Evolutionary conservation across 2,329 filamentous ascomycete genomes (phyloP).

Genomic region (Sporothrix sp.): DNA sequence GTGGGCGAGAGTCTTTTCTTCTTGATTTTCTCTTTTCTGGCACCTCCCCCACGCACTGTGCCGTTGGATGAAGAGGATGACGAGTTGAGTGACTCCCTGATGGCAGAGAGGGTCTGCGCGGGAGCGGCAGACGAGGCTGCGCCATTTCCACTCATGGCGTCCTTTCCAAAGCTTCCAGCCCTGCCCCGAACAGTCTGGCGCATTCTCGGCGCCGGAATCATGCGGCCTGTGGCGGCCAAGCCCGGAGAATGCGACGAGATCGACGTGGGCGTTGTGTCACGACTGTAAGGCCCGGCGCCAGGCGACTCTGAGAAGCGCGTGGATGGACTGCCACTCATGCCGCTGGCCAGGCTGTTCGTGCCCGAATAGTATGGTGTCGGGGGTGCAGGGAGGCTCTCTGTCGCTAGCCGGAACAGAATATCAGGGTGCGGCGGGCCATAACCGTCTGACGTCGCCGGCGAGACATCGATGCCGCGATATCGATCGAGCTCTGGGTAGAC

Average conservation of each 20-base stretch:
- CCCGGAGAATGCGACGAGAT: conserved; percentile 66
- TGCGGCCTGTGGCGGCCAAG: conserved; percentile 40
- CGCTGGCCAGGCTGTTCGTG: conserved; percentile 45
- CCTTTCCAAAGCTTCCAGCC: conserved; percentile 45
- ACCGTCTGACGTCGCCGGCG: conserved; percentile 21
- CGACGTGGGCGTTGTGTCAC: conserved; percentile 69
- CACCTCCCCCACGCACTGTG: conserved; percentile 48
- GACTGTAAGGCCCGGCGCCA: conserved; percentile 59
- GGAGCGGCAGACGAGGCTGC: conserved; percentile 38
- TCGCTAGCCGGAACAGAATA: conserved; percentile 47
- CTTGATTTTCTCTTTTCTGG: conserved; percentile 34
- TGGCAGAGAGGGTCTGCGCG: conserved; percentile 50
- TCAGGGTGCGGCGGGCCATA: conserved; percentile 30
- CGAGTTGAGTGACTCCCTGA: conserved; percentile 60
- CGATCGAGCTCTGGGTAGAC: conserved; percentile 54
- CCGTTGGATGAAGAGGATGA: conserved; percentile 56
- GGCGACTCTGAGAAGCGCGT: conserved; percentile 67
- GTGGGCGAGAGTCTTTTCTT: conserved; percentile 34
- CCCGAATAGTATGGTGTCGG: conserved; percentile 57
- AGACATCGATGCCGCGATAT: conserved; percentile 41
- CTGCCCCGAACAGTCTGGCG: conserved; percentile 47
- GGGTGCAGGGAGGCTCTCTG: conserved; percentile 52
- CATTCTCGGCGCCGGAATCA: conserved; percentile 33
- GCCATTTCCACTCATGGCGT: conserved; percentile 36
- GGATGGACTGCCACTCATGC: conserved; percentile 60